phyloP scores from a whole-genome alignment of 2,329 filamentous ascomycete species.

The Aspergillus tanneri region DNA sequence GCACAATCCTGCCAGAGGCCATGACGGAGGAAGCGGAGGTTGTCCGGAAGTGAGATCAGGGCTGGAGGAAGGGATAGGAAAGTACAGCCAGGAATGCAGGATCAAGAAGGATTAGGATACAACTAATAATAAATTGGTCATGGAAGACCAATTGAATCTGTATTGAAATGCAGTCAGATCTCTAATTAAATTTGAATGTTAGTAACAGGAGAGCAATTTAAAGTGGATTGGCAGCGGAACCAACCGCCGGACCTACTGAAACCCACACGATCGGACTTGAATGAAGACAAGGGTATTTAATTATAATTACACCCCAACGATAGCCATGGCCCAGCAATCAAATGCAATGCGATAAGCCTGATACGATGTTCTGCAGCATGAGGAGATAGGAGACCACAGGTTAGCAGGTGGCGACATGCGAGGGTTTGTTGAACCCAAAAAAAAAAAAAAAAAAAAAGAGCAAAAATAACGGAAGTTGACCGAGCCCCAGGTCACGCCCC shows the following conservation, averaged over 20 bases:
- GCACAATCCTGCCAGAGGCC: not conserved
- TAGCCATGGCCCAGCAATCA: too few relatives aligned
- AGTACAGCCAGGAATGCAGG: not conserved
- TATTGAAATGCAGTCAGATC: too few relatives aligned
- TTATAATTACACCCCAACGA: too few relatives aligned
- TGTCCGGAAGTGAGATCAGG: slow-evolving; percentile 15
- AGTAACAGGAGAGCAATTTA: not conserved
- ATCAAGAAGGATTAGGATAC: too few relatives aligned
- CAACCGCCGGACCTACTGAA: slow-evolving; percentile 4
- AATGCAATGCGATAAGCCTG: too few relatives aligned
- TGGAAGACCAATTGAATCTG: too few relatives aligned
- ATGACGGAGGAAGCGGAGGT: slow-evolving; percentile 18
- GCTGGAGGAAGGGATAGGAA: not conserved
- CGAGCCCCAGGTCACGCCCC: slow-evolving; percentile 17
- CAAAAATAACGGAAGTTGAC: slow-evolving; percentile 25
- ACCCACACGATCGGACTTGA: not conserved
- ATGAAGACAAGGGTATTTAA: not conserved
- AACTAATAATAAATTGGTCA: too few relatives aligned
- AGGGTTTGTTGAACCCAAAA: not conserved
- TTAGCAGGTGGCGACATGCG: not conserved
- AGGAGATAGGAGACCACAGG: too few relatives aligned
- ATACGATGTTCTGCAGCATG: too few relatives aligned
- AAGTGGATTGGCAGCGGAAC: slow-evolving; percentile 8
- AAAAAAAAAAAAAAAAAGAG: not conserved
- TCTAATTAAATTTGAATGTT: not conserved